These are phyloP conservation scores for Rhizophagus prolifer DNA, from an alignment of 192 early-diverging fungal genomes.

Conservation along the genomic window DNA sequence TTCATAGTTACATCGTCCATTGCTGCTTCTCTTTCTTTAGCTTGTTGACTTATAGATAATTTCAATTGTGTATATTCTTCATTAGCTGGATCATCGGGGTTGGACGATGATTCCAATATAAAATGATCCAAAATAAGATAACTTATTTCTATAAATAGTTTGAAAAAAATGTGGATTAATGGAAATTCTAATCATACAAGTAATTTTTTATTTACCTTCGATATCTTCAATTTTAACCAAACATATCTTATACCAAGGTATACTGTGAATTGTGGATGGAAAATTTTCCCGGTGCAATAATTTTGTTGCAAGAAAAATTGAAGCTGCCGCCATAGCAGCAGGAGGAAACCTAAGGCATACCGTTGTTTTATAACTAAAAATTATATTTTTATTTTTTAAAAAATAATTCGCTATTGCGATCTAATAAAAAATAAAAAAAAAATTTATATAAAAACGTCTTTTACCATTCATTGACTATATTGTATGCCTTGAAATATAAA, in stretches of 20 bases:
- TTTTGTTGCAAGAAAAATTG: constrained; percentile 56
- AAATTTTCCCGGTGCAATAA: constrained; percentile 42
- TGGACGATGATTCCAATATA: background rate
- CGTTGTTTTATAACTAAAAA: constrained; percentile 52
- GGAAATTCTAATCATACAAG: too few relatives aligned
- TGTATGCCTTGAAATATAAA: constrained; percentile 53
- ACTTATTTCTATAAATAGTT: background rate
- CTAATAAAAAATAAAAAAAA: background rate
- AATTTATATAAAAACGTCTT: too few relatives aligned
- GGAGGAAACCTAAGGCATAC: constrained; percentile 63
- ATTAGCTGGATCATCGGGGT: constrained; percentile 1
- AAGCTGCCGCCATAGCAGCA: constrained; percentile 61
- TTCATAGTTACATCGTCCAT: background rate
- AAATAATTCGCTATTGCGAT: background rate
- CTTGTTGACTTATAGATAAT: constrained; percentile 1
- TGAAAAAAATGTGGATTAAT: background rate
- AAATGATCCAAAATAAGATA: background rate
- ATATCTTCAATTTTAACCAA: constrained; percentile 53
- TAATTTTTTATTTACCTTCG: constrained; percentile 44
- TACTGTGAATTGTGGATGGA: constrained; percentile 32
- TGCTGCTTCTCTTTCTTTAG: background rate
- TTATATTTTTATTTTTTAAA: background rate
- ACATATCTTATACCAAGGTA: constrained; percentile 51
- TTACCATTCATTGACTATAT: constrained; percentile 49
- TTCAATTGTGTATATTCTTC: background rate